Base-by-base conservation (phyloP, 2,329 filamentous ascomycete species). In the Alternaria consortialis region DNA sequence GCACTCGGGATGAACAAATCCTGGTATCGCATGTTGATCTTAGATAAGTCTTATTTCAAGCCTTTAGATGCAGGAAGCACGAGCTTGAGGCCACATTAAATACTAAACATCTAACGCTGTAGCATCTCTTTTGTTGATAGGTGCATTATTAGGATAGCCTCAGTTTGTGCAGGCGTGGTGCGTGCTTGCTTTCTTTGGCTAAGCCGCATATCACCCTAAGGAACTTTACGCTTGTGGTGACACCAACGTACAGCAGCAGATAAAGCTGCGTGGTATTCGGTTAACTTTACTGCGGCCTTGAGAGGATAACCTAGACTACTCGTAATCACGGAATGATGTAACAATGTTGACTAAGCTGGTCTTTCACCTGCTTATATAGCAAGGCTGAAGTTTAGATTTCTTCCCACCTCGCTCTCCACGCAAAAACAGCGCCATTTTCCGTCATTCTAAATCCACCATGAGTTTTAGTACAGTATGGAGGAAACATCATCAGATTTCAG, bases 141-240 rank as follows among this genome's bases (percentile, higher is more conserved):
- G 15, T 37, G 5, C 23, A 31, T 25, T 34, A 34, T 43, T 15
- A 4, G 37, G 20, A 39, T n/a, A 20, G 7, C 37, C 37, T 34
- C 29, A 51, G 12, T 44, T 51, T 60, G 15, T 53, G 39, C 25
- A 60, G 7, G 46, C 32, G 39, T 57, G 8, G 37, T 5, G 43
- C 23, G 44, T 56, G 31, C 31, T 32, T 7, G 31, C 29, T 48
- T 48, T 12, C 27, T 23, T 48, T 48, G 15, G 34, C 34, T 37
- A 37, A 37, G 34, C 34, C 15, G 15, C 15, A n/a, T 7, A 37
- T 37, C 15, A 37, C 15, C 34, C 55, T 51, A 13, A 36, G 55
- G 55, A n/a, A 57, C 55, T 57, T 57, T 37, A 57, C 46, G 46
- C 55, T 44, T 57, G n/a, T 57, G 39, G 36, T 57, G 37, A 37